A percentile compares a stretch with the other conserved stretches of the same genome.
Conservation (phyloP, 768 basidiomycete genomes). For the Cystobasidium ongulense region DNA sequence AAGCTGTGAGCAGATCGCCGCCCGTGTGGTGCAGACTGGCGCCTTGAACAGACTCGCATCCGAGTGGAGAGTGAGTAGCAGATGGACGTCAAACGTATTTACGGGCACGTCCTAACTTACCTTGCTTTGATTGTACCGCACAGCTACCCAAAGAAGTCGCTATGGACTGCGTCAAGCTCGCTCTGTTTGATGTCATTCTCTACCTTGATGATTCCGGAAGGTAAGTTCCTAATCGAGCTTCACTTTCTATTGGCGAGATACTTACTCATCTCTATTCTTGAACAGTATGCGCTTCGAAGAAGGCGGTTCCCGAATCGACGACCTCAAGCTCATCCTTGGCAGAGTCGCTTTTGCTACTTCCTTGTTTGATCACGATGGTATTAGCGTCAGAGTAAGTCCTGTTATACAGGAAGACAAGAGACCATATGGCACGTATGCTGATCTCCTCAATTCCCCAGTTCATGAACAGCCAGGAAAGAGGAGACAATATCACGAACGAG, state of each 20-base stretch:
- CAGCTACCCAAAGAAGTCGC: constrained; percentile 47
- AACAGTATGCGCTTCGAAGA: constrained; percentile 42
- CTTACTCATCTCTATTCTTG: no score
- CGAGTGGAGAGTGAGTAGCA: constrained; percentile 42
- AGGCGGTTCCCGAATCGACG: constrained; percentile 48
- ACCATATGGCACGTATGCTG: not conserved
- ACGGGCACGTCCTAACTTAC: not conserved
- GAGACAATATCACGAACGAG: constrained; percentile 46
- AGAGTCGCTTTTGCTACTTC: constrained; percentile 46
- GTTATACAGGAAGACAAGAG: not conserved
- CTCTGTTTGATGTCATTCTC: constrained; percentile 45
- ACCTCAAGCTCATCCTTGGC: constrained; percentile 42
- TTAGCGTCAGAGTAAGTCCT: constrained; percentile 43
- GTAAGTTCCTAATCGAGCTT: constrained; percentile 11
- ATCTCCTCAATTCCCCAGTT: constrained; percentile 42
- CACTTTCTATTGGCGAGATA: not conserved
- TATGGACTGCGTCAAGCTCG: constrained; percentile 46
- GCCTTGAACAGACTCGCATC: constrained; percentile 45
- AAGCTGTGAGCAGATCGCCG: constrained; percentile 45
- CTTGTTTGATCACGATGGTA: constrained; percentile 48
- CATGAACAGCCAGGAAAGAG: constrained; percentile 47
- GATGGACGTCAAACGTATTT: not conserved
- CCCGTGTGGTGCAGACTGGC: constrained; percentile 45
- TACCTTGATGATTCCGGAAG: constrained; percentile 43
- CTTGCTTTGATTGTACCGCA: not conserved